Conservation (phyloP, 2,329 filamentous ascomycete species). For the Phaeosphaeria sp. region DNA sequence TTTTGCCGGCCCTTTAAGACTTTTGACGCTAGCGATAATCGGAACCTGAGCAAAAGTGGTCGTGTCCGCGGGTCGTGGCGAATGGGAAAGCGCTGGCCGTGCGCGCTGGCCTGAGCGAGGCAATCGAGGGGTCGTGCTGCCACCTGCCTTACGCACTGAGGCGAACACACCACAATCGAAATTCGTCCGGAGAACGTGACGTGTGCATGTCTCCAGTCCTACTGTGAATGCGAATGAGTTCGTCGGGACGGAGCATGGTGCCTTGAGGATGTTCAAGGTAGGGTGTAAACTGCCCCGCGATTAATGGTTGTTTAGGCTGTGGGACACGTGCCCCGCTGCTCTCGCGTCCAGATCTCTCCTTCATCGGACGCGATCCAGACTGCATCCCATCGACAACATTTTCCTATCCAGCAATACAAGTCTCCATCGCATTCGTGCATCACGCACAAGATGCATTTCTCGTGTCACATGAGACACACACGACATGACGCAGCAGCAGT, state of each 20-base stretch:
- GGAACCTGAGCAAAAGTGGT: conserved; percentile 1
- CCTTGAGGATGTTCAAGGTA: neutral
- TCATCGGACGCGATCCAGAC: neutral
- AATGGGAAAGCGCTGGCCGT: conserved; percentile 8
- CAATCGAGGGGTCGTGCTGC: neutral
- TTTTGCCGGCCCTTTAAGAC: neutral
- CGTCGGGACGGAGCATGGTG: neutral
- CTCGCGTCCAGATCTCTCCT: conserved; percentile 1
- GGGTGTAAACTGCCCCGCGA: conserved; percentile 1
- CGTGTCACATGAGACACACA: too few relatives aligned
- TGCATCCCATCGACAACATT: neutral
- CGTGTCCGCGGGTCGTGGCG: neutral
- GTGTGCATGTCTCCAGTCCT: neutral
- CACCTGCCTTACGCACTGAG: neutral
- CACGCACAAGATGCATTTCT: neutral
- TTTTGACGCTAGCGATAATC: neutral
- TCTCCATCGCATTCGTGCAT: neutral
- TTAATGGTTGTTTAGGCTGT: neutral
- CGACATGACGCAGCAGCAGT: too few relatives aligned
- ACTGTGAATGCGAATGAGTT: neutral
- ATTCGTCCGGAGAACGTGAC: neutral
- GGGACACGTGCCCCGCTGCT: conserved; percentile 14
- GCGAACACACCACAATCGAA: neutral
- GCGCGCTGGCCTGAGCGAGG: conserved; percentile 9
- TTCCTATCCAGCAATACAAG: neutral